Evolutionary conservation across 2,329 filamentous ascomycete species (phyloP).

Genomic region (Penicillium sp.): DNA sequence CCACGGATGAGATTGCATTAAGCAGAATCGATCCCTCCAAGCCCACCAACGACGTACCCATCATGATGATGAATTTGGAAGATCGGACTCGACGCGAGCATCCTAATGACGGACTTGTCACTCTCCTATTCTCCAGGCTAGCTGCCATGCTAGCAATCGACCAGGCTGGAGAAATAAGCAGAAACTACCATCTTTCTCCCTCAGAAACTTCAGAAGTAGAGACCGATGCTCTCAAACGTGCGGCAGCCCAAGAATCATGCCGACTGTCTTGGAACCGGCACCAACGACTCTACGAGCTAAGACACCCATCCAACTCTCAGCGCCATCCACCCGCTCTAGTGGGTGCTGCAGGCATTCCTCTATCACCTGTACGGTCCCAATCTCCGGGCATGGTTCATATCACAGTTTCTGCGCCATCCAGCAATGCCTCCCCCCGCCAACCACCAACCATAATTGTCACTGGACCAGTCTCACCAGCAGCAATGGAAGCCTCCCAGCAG

Average conservation of each 20-base stretch:
- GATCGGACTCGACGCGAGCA: constrained; percentile 38
- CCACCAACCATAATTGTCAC: constrained; percentile 43
- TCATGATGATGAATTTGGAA: constrained; percentile 47
- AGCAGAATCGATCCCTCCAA: constrained; percentile 45
- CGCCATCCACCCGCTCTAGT: constrained; percentile 31
- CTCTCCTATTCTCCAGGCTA: constrained; percentile 51
- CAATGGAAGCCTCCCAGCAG: constrained; percentile 35
- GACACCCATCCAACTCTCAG: constrained; percentile 46
- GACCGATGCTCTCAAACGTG: constrained; percentile 45
- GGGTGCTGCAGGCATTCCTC: constrained; percentile 37
- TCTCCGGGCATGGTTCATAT: constrained; percentile 44
- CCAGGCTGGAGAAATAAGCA: constrained; percentile 44
- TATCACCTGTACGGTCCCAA: constrained; percentile 33
- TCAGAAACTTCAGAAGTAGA: constrained; percentile 46
- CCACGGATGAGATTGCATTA: constrained; percentile 45
- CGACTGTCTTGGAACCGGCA: constrained; percentile 47
- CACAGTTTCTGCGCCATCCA: constrained; percentile 39
- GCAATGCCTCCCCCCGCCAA: constrained; percentile 24
- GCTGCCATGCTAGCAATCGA: constrained; percentile 54
- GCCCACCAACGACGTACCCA: constrained; percentile 42
- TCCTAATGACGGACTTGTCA: constrained; percentile 46
- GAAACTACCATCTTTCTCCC: constrained; percentile 42
- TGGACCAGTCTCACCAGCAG: constrained; percentile 38
- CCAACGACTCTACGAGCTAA: constrained; percentile 47
- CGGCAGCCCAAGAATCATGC: constrained; percentile 50